Percentiles rank a stretch among this genome's conserved stretches.
These are phyloP conservation scores for Fusarium mangiferae DNA, from an alignment of 2,329 filamentous ascomycete species.

Conservation along the genomic window DNA sequence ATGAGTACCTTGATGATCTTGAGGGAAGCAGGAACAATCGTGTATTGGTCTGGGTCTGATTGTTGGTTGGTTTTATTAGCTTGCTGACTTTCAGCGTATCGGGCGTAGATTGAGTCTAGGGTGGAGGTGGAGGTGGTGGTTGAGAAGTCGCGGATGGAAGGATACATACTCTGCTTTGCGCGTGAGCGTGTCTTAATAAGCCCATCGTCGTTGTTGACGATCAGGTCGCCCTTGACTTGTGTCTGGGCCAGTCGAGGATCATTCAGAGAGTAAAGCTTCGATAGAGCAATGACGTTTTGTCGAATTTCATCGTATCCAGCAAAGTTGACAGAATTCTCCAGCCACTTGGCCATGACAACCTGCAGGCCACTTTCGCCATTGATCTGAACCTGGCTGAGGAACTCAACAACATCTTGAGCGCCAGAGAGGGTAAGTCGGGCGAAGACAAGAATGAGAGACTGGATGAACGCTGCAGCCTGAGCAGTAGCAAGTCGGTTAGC, in stretches of 20 bases:
- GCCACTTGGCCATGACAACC: constrained; percentile 92
- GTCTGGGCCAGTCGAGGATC: constrained; percentile 83
- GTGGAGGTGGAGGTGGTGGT: constrained; percentile 27
- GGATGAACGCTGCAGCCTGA: constrained; percentile 88
- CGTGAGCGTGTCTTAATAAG: constrained; percentile 94
- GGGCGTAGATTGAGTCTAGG: constrained; percentile 33
- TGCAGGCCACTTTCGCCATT: constrained; percentile 83
- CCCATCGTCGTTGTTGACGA: constrained; percentile 77
- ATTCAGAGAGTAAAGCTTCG: constrained; percentile 88
- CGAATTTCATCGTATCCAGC: constrained; percentile 98
- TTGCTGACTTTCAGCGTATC: constrained; percentile 30
- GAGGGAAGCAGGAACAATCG: constrained; percentile 84
- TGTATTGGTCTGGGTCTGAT: constrained; percentile 87
- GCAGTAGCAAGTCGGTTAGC: constrained; percentile 86
- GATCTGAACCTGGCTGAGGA: constrained; percentile 86
- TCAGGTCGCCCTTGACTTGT: constrained; percentile 89
- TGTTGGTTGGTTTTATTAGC: constrained; percentile 42
- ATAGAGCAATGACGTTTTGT: constrained; percentile 94
- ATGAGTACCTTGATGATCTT: constrained; percentile 98
- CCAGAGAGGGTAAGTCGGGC: constrained; percentile 87
- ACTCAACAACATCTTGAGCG: constrained; percentile 89
- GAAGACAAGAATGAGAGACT: constrained; percentile 95
- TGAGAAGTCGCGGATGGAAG: constrained; percentile 29
- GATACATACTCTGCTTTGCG: constrained; percentile 76
- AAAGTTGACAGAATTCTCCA: constrained; percentile 96